A percentile compares a stretch with the other conserved stretches of the same genome.
Conservation (phyloP, 1,284 basidiomycete genomes). For the Papiliotrema laurentii region DNA sequence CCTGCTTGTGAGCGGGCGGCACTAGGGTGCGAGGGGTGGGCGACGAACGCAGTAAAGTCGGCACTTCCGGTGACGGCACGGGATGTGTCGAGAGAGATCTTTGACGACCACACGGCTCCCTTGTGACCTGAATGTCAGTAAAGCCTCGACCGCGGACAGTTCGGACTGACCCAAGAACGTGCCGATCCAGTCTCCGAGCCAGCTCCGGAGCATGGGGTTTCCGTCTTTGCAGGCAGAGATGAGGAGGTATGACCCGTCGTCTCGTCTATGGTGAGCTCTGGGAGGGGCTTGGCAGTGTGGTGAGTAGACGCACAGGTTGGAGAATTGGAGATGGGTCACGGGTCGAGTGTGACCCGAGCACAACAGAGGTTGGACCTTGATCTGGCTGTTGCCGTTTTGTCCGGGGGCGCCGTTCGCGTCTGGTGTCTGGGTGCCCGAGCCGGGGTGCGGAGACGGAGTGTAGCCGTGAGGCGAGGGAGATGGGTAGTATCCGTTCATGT, state of each 20-base stretch:
- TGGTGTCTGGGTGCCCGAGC: slow-evolving; percentile 20
- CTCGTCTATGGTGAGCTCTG: slow-evolving; percentile 47
- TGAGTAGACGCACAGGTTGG: slow-evolving; percentile 49
- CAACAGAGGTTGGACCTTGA: slow-evolving; percentile 51
- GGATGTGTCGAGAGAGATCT: slow-evolving; percentile 80
- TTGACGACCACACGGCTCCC: slow-evolving; percentile 96
- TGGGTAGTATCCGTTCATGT: slow-evolving; percentile 1
- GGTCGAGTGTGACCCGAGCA: slow-evolving; percentile 62
- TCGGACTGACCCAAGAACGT: slow-evolving; percentile 74
- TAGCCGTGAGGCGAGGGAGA: neutral
- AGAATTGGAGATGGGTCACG: slow-evolving; percentile 91
- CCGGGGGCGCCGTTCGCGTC: slow-evolving; percentile 12
- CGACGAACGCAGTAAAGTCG: slow-evolving; percentile 88
- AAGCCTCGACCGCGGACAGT: too few relatives aligned
- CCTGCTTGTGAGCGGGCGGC: slow-evolving; percentile 49
- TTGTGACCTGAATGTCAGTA: slow-evolving; percentile 67
- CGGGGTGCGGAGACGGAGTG: slow-evolving; percentile 5
- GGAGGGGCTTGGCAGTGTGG: neutral
- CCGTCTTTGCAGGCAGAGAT: slow-evolving; percentile 96
- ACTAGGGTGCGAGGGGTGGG: neutral
- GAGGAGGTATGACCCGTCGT: slow-evolving; percentile 78
- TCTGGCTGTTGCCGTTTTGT: slow-evolving; percentile 5
- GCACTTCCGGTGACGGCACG: slow-evolving; percentile 90
- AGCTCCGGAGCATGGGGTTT: slow-evolving; percentile 90
- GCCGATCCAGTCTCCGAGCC: slow-evolving; percentile 98